Evolutionary conservation across 306 rosid genomes (phyloP).

Genomic region (Sicyos baderoa): DNA sequence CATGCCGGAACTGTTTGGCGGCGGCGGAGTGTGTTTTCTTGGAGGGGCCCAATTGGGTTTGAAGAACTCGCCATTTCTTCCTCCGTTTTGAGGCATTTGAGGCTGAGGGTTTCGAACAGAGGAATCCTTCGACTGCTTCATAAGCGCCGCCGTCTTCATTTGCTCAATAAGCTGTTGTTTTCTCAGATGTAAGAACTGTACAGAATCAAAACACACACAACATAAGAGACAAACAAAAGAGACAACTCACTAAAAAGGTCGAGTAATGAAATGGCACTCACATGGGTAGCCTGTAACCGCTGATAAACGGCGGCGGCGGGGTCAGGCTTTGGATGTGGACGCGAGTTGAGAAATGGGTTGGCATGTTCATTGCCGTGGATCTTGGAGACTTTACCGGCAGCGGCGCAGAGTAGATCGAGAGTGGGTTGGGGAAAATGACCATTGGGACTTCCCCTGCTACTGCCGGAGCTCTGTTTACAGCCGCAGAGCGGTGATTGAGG

Average conservation of each 20-base stretch:
- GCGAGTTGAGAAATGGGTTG: conserved; percentile 3
- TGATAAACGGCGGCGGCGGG: conserved; percentile 30
- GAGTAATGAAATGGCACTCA: neutral
- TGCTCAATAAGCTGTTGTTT: conserved; percentile 39
- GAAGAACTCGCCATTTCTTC: conserved; percentile 25
- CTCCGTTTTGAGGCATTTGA: conserved; percentile 26
- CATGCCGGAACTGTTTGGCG: conserved; percentile 37
- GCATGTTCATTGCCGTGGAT: conserved; percentile 30
- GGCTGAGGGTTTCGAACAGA: conserved; percentile 23
- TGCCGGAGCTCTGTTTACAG: conserved; percentile 26
- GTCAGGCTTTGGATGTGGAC: conserved; percentile 21
- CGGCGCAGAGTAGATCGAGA: conserved; percentile 50
- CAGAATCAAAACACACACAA: neutral
- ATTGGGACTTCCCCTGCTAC: conserved; percentile 43
- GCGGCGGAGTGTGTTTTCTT: conserved; percentile 26
- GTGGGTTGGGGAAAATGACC: conserved; percentile 23
- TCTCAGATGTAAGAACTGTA: conserved; percentile 36
- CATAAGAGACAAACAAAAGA: neutral
- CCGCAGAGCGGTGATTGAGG: conserved; percentile 51
- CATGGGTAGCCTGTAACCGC: conserved; percentile 37
- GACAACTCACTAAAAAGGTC: too few species aligned
- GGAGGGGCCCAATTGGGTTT: conserved; percentile 43
- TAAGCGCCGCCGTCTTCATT: neutral
- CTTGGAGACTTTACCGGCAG: conserved; percentile 37
- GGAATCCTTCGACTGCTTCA: conserved; percentile 9